Base-by-base conservation (phyloP, 345 rosid genomes). In the Leavenworthia alabamica region DNA sequence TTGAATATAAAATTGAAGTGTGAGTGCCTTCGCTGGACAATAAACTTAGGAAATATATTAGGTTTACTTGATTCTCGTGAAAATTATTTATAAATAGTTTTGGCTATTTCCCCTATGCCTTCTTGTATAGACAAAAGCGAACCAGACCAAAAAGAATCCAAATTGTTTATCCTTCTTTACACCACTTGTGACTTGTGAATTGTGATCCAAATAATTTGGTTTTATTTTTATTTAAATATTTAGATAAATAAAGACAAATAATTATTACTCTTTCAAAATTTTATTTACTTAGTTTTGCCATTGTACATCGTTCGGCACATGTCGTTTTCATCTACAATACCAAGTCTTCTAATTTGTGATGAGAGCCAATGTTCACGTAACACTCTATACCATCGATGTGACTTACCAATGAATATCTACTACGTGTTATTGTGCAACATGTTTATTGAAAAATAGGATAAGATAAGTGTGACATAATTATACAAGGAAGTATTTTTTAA, bases 341-440 rank as follows among this genome's bases (percentile, higher is more conserved):
- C 60, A 51, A 43, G 53, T 60, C 45, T 48, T 57, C 50, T 7
- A 47, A 12, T 10, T 17, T 40, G 46, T 60, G 41, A 50, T 59
- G 53, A 41, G 44, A 60, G 41, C 59, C 73, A 68, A 68, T 60
- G 49, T n/a, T 60, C 55, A 55, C 56, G 19, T 68, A 52, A 16
- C 61, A 68, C 67, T 40, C 56, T 33, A 35, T 52, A 5, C 37
- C 16, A 28, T 39, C 41, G n/a, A 28, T 28, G 33, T 5, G 51
- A 57, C 51, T 20, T 43, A 41, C 67, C 73, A 60, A 44, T 69
- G 20, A 4, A 0, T 4, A 37, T 13, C n/a, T 6, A 51, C 27
- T 62, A 52, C 56, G 62, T 69, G 56, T 35, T 28, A 1, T 12
- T 33, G 0, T 33, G 39, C 23, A 51, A 40, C 52, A 53, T 29